Percentiles rank a stretch among this genome's conserved stretches.
phyloP scores from a whole-genome alignment of 257 asterid species.

The Salvia splendens region DNA sequence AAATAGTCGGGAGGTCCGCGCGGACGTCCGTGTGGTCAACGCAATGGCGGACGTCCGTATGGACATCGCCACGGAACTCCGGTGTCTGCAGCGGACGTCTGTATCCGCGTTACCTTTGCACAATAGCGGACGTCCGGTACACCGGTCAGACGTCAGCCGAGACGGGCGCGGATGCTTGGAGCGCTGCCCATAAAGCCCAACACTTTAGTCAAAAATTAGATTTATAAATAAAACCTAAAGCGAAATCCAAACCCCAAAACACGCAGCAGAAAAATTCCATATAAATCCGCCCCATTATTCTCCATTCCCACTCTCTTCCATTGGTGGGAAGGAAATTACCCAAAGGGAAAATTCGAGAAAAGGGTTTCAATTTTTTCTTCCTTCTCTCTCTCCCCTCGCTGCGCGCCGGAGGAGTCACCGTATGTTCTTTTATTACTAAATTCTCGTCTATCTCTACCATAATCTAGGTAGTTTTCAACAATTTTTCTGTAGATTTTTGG shows the following conservation, averaged over 20 bases:
- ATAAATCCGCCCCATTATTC: conserved; percentile 35
- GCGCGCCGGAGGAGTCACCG: conserved; percentile 32
- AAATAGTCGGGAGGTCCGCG: too few species aligned
- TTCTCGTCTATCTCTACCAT: conserved; percentile 6
- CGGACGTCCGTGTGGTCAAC: too few species aligned
- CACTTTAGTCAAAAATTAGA: not conserved
- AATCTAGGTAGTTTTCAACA: conserved; percentile 22
- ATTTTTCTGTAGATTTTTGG: not conserved
- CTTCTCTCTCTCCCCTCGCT: conserved; percentile 25
- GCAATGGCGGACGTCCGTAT: too few species aligned
- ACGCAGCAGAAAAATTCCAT: conserved; percentile 30
- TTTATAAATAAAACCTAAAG: not conserved
- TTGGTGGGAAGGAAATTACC: conserved; percentile 40
- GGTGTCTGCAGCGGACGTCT: too few species aligned
- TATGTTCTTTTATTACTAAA: conserved; percentile 16
- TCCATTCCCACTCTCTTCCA: conserved; percentile 32
- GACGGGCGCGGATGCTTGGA: too few species aligned
- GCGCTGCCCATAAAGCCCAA: not conserved
- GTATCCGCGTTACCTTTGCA: too few species aligned
- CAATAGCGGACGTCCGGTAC: too few species aligned
- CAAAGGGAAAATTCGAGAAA: conserved; percentile 40
- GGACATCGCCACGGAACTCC: too few species aligned
- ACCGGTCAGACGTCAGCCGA: too few species aligned
- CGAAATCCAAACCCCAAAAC: conserved; percentile 8
- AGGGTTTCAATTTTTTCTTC: conserved; percentile 37